A percentile compares a stretch with the other conserved stretches of the same genome.
These are phyloP conservation scores for Aspergillus biplanus DNA, from an alignment of 495 filamentous ascomycete genomes.

Conservation along the genomic window DNA sequence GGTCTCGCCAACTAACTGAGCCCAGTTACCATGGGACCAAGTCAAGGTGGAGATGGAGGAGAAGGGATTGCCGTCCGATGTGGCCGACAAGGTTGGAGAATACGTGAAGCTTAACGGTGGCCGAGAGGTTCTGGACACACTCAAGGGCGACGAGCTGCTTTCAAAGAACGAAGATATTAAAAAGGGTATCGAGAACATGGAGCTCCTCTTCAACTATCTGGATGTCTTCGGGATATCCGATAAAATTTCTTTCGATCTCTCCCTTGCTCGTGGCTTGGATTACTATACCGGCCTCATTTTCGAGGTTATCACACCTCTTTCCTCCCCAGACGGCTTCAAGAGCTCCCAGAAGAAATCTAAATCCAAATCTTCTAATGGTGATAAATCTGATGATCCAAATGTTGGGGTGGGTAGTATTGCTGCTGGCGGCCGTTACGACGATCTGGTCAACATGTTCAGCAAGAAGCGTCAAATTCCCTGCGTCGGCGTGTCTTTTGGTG, in stretches of 20 bases:
- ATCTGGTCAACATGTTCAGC: conserved; percentile 90
- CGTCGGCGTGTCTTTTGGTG: conserved; percentile 92
- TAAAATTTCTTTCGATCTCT: conserved; percentile 78
- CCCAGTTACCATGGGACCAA: conserved; percentile 73
- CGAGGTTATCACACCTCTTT: conserved; percentile 67
- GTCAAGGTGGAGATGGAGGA: conserved; percentile 94
- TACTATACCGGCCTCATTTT: conserved; percentile 94
- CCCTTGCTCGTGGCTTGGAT: conserved; percentile 82
- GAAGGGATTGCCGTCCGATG: conserved; percentile 73
- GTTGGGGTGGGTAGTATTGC: conserved; percentile 86
- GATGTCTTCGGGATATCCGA: conserved; percentile 72
- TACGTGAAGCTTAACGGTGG: conserved; percentile 73
- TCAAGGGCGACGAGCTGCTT: conserved; percentile 65
- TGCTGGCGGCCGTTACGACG: conserved; percentile 90
- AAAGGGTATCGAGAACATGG: conserved; percentile 81
- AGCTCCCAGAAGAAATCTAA: conserved; percentile 62
- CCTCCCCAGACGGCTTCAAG: conserved; percentile 69
- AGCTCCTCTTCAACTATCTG: conserved; percentile 78
- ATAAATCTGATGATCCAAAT: conserved; percentile 81
- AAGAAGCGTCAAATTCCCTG: conserved; percentile 86
- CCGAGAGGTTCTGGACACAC: conserved; percentile 66
- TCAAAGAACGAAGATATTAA: conserved; percentile 71
- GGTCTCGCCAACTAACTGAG: background rate
- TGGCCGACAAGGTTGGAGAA: conserved; percentile 84
- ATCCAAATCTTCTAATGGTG: conserved; percentile 55